Evolutionary conservation across 768 basidiomycete genomes (phyloP).

Genomic region (Collybiopsis luxurians): DNA sequence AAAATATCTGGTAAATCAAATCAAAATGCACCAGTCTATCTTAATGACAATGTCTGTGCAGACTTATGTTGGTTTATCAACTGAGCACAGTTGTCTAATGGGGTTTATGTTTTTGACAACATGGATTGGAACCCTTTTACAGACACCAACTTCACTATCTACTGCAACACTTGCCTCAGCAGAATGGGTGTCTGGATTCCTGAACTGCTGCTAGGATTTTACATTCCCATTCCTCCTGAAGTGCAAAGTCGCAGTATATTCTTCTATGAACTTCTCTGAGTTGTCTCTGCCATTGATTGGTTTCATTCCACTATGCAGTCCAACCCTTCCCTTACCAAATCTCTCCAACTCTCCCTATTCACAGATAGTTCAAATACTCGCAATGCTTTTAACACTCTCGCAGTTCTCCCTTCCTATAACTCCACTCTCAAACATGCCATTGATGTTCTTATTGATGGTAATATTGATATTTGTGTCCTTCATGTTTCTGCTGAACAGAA

Average conservation of each 20-base stretch:
- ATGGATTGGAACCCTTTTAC: too few species aligned
- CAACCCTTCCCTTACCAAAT: neutral
- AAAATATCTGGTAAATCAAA: conserved; percentile 28
- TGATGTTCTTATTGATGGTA: conserved; percentile 7
- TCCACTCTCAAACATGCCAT: conserved; percentile 11
- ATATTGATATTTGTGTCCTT: conserved; percentile 16
- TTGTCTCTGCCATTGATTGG: neutral
- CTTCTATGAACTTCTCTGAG: neutral
- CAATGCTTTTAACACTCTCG: conserved; percentile 18
- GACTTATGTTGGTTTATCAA: too few species aligned
- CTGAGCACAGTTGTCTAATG: too few species aligned
- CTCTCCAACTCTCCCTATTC: neutral
- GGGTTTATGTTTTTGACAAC: too few species aligned
- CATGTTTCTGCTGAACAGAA: conserved; percentile 22
- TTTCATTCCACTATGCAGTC: neutral
- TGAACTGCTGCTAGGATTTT: conserved; percentile 11
- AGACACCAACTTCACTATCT: too few species aligned
- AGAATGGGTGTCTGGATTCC: too few species aligned
- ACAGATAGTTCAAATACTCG: conserved; percentile 22
- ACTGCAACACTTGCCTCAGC: too few species aligned
- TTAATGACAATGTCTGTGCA: neutral
- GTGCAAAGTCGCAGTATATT: neutral
- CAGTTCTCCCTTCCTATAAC: conserved; percentile 14
- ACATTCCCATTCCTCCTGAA: neutral
- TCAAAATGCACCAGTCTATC: neutral